These are phyloP conservation scores for Pythium folliculosum DNA, from an alignment of 352 stramenopile species.

Conservation along the genomic window DNA sequence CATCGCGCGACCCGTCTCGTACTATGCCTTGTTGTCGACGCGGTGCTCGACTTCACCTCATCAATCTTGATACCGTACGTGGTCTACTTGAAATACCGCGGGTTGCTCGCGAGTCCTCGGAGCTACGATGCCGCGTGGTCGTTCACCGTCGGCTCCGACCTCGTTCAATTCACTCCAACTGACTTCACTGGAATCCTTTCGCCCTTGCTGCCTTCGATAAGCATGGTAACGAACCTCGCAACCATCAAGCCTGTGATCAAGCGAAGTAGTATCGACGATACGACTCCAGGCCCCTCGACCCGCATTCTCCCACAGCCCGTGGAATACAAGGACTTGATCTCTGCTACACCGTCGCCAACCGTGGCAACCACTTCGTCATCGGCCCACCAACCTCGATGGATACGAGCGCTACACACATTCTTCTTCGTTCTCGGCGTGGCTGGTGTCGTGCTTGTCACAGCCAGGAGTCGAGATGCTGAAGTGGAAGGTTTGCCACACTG, in stretches of 20 bases:
- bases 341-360: too few species aligned
- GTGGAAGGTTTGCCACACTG: background rate
- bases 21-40: slow-evolving; percentile 17
- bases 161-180: slow-evolving; percentile 4
- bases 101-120: background rate
- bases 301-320: background rate
- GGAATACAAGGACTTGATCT: too few species aligned
- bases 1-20: slow-evolving; percentile 14
- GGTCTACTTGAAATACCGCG: slow-evolving; percentile 16
- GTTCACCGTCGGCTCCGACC: slow-evolving; percentile 8
- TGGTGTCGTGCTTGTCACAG: background rate
- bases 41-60: slow-evolving; percentile 19
- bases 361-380: too few species aligned
- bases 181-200: background rate
- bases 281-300: background rate
- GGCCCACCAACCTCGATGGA: background rate
- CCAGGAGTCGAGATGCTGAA: background rate
- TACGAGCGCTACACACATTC: background rate
- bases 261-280: background rate
- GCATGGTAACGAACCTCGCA: slow-evolving; percentile 15
- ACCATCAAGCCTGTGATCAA: slow-evolving; percentile 16
- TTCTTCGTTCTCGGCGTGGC: background rate
- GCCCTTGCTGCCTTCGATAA: slow-evolving; percentile 4
- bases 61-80: slow-evolving; percentile 10
- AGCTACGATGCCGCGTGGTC: slow-evolving; percentile 10